Conservation (phyloP, 108 stramenopile genomes). For the Aureococcus anophagefferens region DNA sequence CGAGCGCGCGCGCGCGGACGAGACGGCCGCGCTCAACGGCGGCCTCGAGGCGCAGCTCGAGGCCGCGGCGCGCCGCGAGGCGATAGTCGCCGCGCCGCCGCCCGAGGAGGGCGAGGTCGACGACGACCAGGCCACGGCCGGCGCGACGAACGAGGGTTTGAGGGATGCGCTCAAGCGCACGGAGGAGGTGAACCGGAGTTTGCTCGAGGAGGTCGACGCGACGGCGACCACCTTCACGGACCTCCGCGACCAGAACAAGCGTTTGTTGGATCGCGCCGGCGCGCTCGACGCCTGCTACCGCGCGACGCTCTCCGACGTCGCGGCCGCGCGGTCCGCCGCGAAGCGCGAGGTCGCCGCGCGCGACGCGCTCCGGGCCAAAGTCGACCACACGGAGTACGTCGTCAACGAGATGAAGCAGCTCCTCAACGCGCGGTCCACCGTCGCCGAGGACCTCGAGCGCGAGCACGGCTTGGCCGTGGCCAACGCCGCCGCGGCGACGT, state of each 20-base stretch:
- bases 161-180: too few relatives aligned
- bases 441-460: too few relatives aligned
- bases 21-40: neutral
- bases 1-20: neutral
- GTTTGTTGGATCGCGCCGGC: neutral
- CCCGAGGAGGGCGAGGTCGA: too few relatives aligned
- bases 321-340: too few relatives aligned
- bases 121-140: too few relatives aligned
- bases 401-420: neutral
- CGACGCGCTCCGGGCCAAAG: neutral
- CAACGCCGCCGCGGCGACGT: too few relatives aligned
- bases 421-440: neutral
- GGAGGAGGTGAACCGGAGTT: neutral
- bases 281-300: neutral
- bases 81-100: too few relatives aligned
- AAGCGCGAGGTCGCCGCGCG: too few relatives aligned
- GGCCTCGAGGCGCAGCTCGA: neutral
- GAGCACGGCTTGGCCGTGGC: too few relatives aligned
- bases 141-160: too few relatives aligned
- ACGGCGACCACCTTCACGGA: neutral
- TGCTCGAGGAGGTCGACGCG: neutral
- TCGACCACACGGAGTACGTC: neutral
- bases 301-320: neutral
- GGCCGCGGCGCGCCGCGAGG: too few relatives aligned
- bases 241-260: neutral